Evolutionary conservation across 1,284 basidiomycete genomes (phyloP).

Genomic region (Ceratobasidium sp.): DNA sequence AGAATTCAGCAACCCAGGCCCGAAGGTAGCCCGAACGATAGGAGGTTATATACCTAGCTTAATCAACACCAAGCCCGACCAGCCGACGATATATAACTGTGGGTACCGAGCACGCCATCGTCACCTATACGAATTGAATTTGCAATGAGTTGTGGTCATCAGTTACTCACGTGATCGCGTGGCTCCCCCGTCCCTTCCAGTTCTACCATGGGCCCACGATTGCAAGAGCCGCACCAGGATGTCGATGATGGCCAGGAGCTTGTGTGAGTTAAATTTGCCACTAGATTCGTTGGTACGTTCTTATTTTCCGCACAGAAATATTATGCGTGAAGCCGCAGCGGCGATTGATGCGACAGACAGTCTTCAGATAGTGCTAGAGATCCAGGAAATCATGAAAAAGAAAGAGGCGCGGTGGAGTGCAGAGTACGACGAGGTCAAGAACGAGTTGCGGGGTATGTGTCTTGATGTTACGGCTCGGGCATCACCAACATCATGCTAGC

Average conservation of each 20-base stretch:
- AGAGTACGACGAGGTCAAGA: background rate
- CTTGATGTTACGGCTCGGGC: background rate
- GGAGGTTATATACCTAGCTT: background rate
- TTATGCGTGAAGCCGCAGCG: constrained; percentile 29
- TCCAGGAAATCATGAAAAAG: constrained; percentile 35
- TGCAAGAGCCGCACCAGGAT: constrained; percentile 8
- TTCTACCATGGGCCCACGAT: constrained; percentile 16
- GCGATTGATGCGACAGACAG: constrained; percentile 20
- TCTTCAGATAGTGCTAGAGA: constrained; percentile 24
- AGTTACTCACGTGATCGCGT: constrained; percentile 18
- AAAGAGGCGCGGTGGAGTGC: constrained; percentile 25
- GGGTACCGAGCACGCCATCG: constrained; percentile 32
- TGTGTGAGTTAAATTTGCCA: background rate
- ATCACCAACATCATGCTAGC: background rate
- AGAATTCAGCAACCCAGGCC: background rate
- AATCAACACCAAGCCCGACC: constrained; percentile 23
- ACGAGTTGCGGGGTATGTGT: constrained; percentile 22
- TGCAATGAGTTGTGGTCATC: background rate
- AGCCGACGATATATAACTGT: constrained; percentile 31
- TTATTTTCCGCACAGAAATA: background rate
- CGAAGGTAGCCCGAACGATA: background rate
- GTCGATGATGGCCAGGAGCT: constrained; percentile 21
- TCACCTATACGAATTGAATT: background rate
- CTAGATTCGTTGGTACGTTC: background rate
- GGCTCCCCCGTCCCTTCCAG: background rate